Conservation (phyloP, 2,329 filamentous ascomycete species). For the Hymenoscyphus scutula region DNA sequence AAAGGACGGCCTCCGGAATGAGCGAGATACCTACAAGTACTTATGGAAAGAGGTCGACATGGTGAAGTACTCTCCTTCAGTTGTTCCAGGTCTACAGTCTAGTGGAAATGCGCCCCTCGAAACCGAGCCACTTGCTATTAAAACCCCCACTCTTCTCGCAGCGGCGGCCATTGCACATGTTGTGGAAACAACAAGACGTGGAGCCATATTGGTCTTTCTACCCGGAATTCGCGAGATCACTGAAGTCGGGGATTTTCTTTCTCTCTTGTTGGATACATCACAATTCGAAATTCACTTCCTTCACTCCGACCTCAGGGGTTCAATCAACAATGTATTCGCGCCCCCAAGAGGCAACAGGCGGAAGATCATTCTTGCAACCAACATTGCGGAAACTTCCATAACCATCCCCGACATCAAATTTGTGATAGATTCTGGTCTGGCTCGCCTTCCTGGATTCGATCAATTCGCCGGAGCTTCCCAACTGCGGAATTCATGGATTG, state of each 20-base stretch:
- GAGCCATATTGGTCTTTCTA: constrained; percentile 88
- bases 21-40: constrained; percentile 36
- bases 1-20: constrained; percentile 31
- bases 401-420: constrained; percentile 95
- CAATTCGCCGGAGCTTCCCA: constrained; percentile 84
- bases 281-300: constrained; percentile 84
- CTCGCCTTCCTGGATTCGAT: constrained; percentile 93
- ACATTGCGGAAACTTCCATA: constrained; percentile 96
- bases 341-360: constrained; percentile 71
- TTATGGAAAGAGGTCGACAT: not conserved
- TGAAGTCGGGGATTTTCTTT: constrained; percentile 62
- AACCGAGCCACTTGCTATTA: constrained; percentile 55
- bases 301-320: constrained; percentile 83
- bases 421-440: constrained; percentile 88
- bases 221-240: constrained; percentile 89
- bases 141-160: constrained; percentile 62
- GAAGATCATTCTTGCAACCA: constrained; percentile 91
- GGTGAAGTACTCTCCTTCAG: no score
- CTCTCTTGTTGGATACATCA: constrained; percentile 50
- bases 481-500: constrained; percentile 90
- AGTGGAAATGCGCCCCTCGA: not conserved
- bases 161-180: constrained; percentile 88
- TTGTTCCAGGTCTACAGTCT: not conserved
- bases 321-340: constrained; percentile 83
- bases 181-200: constrained; percentile 70